Evolutionary conservation across 2,329 filamentous ascomycete species (phyloP), one percentile per base, ranked within the genome.

Genomic region (Monosporascus sp.): DNA sequence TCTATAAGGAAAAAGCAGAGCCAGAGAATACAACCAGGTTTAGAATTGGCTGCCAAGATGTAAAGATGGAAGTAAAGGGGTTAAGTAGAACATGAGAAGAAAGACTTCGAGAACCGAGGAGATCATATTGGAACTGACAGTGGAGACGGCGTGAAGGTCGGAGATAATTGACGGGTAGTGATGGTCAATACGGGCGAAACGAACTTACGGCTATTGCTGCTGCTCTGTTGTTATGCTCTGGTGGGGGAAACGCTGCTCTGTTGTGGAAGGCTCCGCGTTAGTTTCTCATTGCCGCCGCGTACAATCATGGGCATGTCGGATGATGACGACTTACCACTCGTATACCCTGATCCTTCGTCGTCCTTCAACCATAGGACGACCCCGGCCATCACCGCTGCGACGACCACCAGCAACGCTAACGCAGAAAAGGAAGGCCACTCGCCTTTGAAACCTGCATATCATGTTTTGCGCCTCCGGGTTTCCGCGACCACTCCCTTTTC

Each of bases 311-410:
- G 40, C n/a, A 22, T 11, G 3, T 8, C 8, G 3, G 37, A 40
- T 40, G 37, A 19, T 40, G 6, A n/a, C 8, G 37, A 40, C 4
- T 2, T 40, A 40, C 4, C 8, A 11, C n/a, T 20, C 20, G 3
- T 20, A 20, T 22, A 19, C 8, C 8, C 17, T 8, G 19, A 43
- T 14, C 40, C 40, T 20, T 20, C 4, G 20, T 20, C 20, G 5
- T 9, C 7, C 8, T 43, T 58, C 19, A 63, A 43, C 4, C 57
- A 57, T n/a, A 65, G 60, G 5, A 57, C 62, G 26, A 58, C 48
- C 26, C 63, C 62, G 9, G 62, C 49, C 22, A 58, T 55, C 43
- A 58, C 43, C n/a, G 53, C 60, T 24, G 55, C 49, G n/a, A 64
- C n/a, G 19, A 54, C 51, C 7, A 63, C n/a, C n/a, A 61, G 22